Evolutionary conservation across 192 early-diverging fungal species (phyloP), one percentile per base, ranked within the genome.

Genomic region (Coemansia sp.): DNA sequence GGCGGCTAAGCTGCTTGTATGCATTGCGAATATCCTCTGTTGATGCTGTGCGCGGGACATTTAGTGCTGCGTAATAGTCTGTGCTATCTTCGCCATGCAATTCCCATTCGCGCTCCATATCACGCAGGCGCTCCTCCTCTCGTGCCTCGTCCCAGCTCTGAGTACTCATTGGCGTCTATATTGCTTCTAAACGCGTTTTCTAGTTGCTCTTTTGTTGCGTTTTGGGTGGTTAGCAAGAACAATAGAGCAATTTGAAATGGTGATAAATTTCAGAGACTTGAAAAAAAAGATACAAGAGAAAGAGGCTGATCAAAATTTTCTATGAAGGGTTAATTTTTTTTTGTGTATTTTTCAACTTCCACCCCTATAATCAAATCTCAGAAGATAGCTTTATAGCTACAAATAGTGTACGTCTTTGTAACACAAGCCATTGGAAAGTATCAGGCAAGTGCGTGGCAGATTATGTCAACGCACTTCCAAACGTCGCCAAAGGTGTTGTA

Each of bases 401-500:
- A n/a, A n/a, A n/a, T n/a, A n/a, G n/a, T n/a, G n/a, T n/a, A n/a
- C n/a, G n/a, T n/a, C n/a, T n/a, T 35, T 10, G 34, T 35, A 10
- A 10, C 34, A 35, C 34, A 35, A 35, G 34, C 34, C 4, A 35
- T 35, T 35, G 34, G 34, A 10, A 10, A 0, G 4, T 10, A 43
- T 43, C 40, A 43, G 40, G 40, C 40, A 0, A 18, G 40, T 26
- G 63, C 63, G 0, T n/a, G 7, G 18, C 40, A 2, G 13, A 98
- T 84, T 12, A 82, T 74, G 15, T 78, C 70, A 7, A 90, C 88
- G 71, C 87, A 91, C 42, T 64, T 43, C 62, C 82, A 87, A 12
- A 95, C 92, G 56, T 99, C 97, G 30, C 59, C 71, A 74, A 93
- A 97, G 2, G 85, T 87, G 73, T 94, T 93, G 75, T 97, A 99